These are phyloP conservation scores for Trypanosoma brucei DNA, from an alignment of 208 protist species.

Conservation along the genomic window DNA sequence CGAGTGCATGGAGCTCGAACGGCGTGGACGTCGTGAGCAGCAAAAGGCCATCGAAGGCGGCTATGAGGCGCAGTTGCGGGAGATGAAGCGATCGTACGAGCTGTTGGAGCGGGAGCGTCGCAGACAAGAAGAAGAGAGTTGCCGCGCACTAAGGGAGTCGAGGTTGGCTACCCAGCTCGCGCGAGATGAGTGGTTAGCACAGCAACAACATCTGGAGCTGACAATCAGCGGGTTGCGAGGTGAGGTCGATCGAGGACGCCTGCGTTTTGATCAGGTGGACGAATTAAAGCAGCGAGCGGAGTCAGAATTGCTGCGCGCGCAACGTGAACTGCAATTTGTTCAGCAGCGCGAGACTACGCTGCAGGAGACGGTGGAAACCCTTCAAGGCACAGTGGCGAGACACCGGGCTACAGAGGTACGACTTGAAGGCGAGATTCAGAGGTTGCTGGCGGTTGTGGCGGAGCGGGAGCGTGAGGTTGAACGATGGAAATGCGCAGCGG, in stretches of 20 bases:
- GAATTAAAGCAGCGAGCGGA: constrained; percentile 22
- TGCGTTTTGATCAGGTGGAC: constrained; percentile 21
- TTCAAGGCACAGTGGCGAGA: constrained; percentile 19
- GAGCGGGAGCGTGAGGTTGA: constrained; percentile 54
- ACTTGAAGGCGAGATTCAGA: constrained; percentile 21
- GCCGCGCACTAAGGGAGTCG: neutral
- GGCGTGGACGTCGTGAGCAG: constrained; percentile 8
- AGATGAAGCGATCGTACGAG: constrained; percentile 19
- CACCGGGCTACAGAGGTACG: constrained; percentile 22
- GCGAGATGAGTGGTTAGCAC: constrained; percentile 3
- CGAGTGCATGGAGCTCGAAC: constrained; percentile 7
- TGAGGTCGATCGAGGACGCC: constrained; percentile 16
- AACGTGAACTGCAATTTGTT: constrained; percentile 25
- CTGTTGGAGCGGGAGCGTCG: constrained; percentile 13
- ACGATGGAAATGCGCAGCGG: constrained; percentile 36
- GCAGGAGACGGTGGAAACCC: constrained; percentile 27
- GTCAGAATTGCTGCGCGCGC: constrained; percentile 20
- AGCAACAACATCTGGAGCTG: constrained; percentile 21
- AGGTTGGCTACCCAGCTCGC: constrained; percentile 1
- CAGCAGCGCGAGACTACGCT: constrained; percentile 8
- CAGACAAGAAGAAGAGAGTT: constrained; percentile 5
- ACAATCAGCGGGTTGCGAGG: constrained; percentile 18
- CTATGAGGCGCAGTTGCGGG: constrained; percentile 18
- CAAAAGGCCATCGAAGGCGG: constrained; percentile 5
- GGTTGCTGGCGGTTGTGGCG: constrained; percentile 23